Conservation (phyloP, 257 asterid genomes). For the Salvia miltiorrhiza region DNA sequence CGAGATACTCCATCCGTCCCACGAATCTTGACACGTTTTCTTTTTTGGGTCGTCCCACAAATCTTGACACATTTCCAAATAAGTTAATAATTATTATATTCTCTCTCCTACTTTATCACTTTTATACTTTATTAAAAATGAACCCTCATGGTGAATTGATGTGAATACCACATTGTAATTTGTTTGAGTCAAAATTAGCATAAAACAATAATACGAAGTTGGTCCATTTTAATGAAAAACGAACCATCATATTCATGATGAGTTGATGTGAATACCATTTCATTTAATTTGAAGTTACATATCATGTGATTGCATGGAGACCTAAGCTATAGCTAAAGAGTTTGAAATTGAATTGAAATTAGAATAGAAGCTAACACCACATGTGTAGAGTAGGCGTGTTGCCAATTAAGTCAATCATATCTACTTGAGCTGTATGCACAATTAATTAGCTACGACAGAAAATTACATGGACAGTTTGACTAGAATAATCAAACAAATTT, state of each 20-base stretch:
- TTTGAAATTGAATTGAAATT: no score
- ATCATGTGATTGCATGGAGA: background rate
- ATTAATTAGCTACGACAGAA: background rate
- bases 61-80: no score
- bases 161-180: no score
- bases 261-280: background rate
- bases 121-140: no score
- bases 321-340: background rate
- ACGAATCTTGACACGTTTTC: no score
- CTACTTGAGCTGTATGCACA: background rate
- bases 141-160: no score
- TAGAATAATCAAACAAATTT: slow-evolving; percentile 7
- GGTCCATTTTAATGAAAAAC: background rate
- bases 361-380: background rate
- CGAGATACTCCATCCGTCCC: no score
- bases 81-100: no score
- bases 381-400: slow-evolving; percentile 5
- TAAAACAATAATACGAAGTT: background rate
- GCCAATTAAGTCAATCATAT: slow-evolving; percentile 10
- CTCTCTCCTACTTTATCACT: no score
- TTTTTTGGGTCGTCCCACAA: no score
- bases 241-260: background rate
- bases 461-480: slow-evolving; percentile 15
- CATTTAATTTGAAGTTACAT: background rate
- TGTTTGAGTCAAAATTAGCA: no score